Evolutionary conservation across 2,329 filamentous ascomycete species (phyloP).

Genomic region (Colletotrichum australisinense): DNA sequence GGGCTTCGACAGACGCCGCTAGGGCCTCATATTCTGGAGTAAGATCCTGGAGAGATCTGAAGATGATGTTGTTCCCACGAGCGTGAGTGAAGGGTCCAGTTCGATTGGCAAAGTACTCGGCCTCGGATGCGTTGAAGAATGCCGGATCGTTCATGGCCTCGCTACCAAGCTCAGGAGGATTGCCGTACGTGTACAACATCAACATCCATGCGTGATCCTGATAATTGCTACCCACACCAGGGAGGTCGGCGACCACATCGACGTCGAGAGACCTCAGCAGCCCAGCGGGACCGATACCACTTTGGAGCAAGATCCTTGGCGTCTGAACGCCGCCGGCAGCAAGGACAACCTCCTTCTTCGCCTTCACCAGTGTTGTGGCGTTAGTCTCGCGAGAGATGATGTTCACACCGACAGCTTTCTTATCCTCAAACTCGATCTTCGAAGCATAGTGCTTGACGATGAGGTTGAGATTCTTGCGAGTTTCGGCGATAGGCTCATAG

Average conservation of each 20-base stretch:
- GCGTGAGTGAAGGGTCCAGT: conserved; percentile 46
- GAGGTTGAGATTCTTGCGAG: conserved; percentile 51
- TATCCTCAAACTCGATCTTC: conserved; percentile 37
- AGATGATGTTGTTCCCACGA: conserved; percentile 35
- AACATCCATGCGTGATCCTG: conserved; percentile 34
- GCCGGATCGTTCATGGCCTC: conserved; percentile 45
- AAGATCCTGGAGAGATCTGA: conserved; percentile 41
- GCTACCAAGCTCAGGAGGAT: conserved; percentile 30
- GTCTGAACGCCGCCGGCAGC: conserved; percentile 54
- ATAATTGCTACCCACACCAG: conserved; percentile 32
- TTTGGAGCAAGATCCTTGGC: conserved; percentile 59
- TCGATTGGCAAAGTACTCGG: conserved; percentile 43
- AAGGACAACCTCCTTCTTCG: conserved; percentile 52
- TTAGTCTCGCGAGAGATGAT: conserved; percentile 37
- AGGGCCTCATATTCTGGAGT: conserved; percentile 38
- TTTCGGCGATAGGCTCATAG: conserved; percentile 46
- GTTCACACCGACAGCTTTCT: conserved; percentile 48
- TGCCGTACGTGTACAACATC: conserved; percentile 18
- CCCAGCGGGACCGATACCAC: conserved; percentile 56
- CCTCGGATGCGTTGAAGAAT: conserved; percentile 46
- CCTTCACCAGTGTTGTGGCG: conserved; percentile 12
- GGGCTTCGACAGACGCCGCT: conserved; percentile 43
- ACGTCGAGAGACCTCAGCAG: conserved; percentile 54
- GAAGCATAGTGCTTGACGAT: conserved; percentile 46
- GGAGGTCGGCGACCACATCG: conserved; percentile 34